These are phyloP conservation scores for Tetrapisispora fleetii DNA, from an alignment of 805 yeast genomes.

Conservation along the genomic window DNA sequence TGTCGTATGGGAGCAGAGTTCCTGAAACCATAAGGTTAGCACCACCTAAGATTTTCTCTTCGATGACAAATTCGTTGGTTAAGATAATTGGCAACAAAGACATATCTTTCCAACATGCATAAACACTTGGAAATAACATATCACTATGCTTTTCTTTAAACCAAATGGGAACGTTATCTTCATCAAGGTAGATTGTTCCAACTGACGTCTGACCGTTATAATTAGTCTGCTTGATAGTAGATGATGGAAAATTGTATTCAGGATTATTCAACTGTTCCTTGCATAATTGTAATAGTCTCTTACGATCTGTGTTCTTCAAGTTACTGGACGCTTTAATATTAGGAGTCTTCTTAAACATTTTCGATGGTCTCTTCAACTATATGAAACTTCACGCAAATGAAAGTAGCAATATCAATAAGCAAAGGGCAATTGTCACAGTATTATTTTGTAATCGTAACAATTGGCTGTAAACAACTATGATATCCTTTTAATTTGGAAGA, in stretches of 20 bases:
- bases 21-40: slow-evolving; percentile 80
- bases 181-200: slow-evolving; percentile 60
- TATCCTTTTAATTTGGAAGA: no score
- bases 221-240: slow-evolving; percentile 46
- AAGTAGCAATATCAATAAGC: no score
- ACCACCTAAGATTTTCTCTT: slow-evolving; percentile 51
- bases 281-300: slow-evolving; percentile 34
- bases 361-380: not conserved
- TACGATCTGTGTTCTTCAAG: slow-evolving; percentile 72
- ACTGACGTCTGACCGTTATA: slow-evolving; percentile 44
- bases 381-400: not conserved
- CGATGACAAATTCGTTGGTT: slow-evolving; percentile 69
- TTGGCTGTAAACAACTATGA: no score
- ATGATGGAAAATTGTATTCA: slow-evolving; percentile 36
- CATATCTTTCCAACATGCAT: slow-evolving; percentile 62
- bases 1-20: slow-evolving; percentile 47
- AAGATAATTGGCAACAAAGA: slow-evolving; percentile 52
- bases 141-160: slow-evolving; percentile 48
- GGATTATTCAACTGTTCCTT: slow-evolving; percentile 26
- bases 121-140: slow-evolving; percentile 57
- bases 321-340: slow-evolving; percentile 66
- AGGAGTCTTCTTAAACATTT: slow-evolving; percentile 30
- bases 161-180: slow-evolving; percentile 61
- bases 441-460: no score
- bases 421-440: no score